Conservation (phyloP, 2,329 filamentous ascomycete species). For the Xylaria sp. region DNA sequence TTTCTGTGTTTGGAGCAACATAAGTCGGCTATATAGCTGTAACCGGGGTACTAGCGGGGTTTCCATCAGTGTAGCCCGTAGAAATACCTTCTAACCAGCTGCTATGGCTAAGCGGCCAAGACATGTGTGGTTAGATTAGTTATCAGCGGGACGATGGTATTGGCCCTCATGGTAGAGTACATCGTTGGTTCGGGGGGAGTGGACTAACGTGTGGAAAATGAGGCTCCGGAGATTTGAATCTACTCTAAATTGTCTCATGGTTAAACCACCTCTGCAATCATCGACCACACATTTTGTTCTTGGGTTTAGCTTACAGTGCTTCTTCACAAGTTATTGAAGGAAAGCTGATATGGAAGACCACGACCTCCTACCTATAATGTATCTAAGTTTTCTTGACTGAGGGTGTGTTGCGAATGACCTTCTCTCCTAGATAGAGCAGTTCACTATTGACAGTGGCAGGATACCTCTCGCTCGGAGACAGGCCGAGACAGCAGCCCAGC, state of each 20-base stretch:
- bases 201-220: slow-evolving; percentile 8
- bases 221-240: slow-evolving; percentile 7
- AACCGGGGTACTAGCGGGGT: slow-evolving; percentile 34
- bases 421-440: not conserved
- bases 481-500: not conserved
- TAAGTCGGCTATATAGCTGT: slow-evolving; percentile 36
- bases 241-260: not conserved
- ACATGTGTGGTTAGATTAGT: slow-evolving; percentile 41
- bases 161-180: slow-evolving; percentile 38
- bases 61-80: slow-evolving; percentile 35
- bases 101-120: slow-evolving; percentile 38
- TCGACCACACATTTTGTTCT: not conserved
- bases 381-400: not conserved
- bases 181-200: not conserved
- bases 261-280: not conserved
- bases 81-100: slow-evolving; percentile 37
- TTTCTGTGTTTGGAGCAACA: slow-evolving; percentile 32
- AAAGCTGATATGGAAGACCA: not conserved
- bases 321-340: not conserved
- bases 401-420: not conserved
- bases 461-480: not conserved
- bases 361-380: not conserved
- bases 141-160: slow-evolving; percentile 39
- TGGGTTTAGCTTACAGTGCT: not conserved
- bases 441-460: not conserved